phyloP scores from a whole-genome alignment of 805 yeast genomes.

The Pachysolen tannophilus region DNA sequence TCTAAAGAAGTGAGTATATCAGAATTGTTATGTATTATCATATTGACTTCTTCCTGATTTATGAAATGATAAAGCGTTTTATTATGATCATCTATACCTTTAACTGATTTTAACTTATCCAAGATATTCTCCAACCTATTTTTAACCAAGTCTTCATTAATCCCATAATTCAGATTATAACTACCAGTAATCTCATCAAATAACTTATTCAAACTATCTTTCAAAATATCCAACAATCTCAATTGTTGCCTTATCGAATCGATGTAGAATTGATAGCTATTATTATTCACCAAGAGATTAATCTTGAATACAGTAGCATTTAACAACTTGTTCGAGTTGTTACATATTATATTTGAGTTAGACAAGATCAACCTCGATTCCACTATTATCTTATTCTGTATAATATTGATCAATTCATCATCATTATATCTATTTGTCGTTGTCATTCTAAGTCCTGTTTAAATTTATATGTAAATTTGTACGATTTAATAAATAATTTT shows the following conservation, averaged over 20 bases:
- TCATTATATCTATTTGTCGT: too few relatives aligned
- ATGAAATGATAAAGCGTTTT: slow-evolving; percentile 37
- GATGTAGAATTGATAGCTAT: slow-evolving; percentile 4
- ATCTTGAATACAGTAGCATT: neutral
- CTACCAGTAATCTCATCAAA: too few relatives aligned
- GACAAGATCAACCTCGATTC: slow-evolving; percentile 5
- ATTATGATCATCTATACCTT: too few relatives aligned
- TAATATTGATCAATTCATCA: too few relatives aligned
- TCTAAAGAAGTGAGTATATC: slow-evolving; percentile 25
- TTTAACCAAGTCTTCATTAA: slow-evolving; percentile 16
- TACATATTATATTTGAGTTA: slow-evolving; percentile 3
- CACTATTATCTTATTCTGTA: slow-evolving; percentile 2
- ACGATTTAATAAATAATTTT: too few relatives aligned
- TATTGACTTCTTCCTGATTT: slow-evolving; percentile 29
- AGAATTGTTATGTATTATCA: slow-evolving; percentile 18
- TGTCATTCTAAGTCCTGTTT: too few relatives aligned
- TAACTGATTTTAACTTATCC: slow-evolving; percentile 18
- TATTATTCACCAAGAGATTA: slow-evolving; percentile 1
- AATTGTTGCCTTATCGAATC: slow-evolving; percentile 42
- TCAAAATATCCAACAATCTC: slow-evolving; percentile 26
- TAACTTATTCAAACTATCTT: slow-evolving; percentile 21
- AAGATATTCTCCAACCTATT: slow-evolving; percentile 25
- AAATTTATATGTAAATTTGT: too few relatives aligned
- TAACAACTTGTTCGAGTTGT: neutral
- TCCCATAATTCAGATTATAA: slow-evolving; percentile 16